Evolutionary conservation across 2,329 filamentous ascomycete genomes (phyloP).

Genomic region (Diaporthe vexans): DNA sequence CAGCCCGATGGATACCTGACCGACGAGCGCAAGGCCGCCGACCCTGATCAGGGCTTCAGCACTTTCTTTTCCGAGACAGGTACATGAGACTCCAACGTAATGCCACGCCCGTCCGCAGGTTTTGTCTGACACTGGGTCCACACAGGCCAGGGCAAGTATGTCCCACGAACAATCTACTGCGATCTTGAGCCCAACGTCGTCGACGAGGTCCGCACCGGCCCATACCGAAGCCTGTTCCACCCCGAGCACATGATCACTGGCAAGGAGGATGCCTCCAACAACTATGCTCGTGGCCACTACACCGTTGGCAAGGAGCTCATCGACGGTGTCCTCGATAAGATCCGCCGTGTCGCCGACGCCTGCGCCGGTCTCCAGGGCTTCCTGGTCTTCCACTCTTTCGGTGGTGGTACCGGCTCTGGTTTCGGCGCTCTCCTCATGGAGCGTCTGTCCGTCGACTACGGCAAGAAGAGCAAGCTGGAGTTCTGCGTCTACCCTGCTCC

Average conservation of each 20-base stretch:
- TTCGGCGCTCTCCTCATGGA: constrained; percentile 99
- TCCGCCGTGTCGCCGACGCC: constrained; percentile 97
- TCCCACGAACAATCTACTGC: constrained; percentile 98
- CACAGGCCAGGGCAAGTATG: constrained; percentile 96
- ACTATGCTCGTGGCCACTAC: constrained; percentile 99
- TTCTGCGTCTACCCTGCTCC: constrained; percentile 99
- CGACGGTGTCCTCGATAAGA: constrained; percentile 97
- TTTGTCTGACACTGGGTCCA: constrained; percentile 2
- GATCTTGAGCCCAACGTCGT: constrained; percentile 99
- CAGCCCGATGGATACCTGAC: constrained; percentile 99
- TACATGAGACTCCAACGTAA: constrained; percentile 60
- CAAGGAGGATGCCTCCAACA: constrained; percentile 99
- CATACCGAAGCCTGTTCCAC: constrained; percentile 98
- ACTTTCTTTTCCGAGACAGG: constrained; percentile 99
- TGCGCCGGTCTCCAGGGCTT: constrained; percentile 98
- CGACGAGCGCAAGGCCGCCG: constrained; percentile 94
- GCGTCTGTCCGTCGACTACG: constrained; percentile 98
- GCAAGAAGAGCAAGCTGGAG: constrained; percentile 99
- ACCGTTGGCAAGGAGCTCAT: constrained; percentile 99
- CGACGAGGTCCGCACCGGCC: constrained; percentile 97
- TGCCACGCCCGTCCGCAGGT: background rate
- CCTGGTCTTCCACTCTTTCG: constrained; percentile 99
- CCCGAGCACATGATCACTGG: constrained; percentile 99
- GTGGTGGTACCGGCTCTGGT: constrained; percentile 97
- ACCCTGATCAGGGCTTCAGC: constrained; percentile 98